Evolutionary conservation across 2,329 filamentous ascomycete genomes (phyloP), one percentile per base, ranked within the genome.

Genomic region (Hymenoscyphus fraxineus): DNA sequence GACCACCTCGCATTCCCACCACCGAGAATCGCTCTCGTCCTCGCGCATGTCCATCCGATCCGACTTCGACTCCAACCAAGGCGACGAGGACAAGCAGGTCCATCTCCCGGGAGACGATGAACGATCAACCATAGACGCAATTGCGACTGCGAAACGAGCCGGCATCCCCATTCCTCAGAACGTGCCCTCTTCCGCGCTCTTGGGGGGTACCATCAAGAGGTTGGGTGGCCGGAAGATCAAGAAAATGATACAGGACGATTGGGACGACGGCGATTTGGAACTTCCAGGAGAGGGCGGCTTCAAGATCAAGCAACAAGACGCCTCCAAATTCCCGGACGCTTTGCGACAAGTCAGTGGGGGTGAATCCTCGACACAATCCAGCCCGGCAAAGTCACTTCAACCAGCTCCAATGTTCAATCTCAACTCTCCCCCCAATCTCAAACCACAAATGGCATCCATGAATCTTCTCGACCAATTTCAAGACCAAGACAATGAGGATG

Each of bases 131-230:
- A 80, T 88, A 71, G 90, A 96, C 74, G 93, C 95, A 66, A 94
- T 99, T 72, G 86, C 91, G 31, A 91, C 92, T 6, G 94, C 93
- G 40, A 90, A 92, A 73, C 88, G 88, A 75, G 93, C 93, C 32
- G 95, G 95, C 70, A 97, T 99, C 68, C 94, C 95, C 6, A 86
- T 98, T 63, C 95, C 95, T 35, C 82, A 86, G 60, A 93, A 93
- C 74, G 87, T 98, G 39, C 93, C 94, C 1, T 87, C 91, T 38
- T 97, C 94, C 22, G 95, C 95, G 38, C 81, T 99, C 54, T 85
- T 95, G 76, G 94, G 94, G 61, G 95, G 95, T 61, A 94, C 93
- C 10, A 98, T 98, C 74, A 96, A 96, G 79, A 85, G 93, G 70
- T 82, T 98, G 40, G 93, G 93, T 59, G 87, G 87, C 65, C 85